A percentile compares a stretch with the other conserved stretches of the same genome.
Conservation (phyloP, 23 red algal species). For the Chondrus crispus region DNA sequence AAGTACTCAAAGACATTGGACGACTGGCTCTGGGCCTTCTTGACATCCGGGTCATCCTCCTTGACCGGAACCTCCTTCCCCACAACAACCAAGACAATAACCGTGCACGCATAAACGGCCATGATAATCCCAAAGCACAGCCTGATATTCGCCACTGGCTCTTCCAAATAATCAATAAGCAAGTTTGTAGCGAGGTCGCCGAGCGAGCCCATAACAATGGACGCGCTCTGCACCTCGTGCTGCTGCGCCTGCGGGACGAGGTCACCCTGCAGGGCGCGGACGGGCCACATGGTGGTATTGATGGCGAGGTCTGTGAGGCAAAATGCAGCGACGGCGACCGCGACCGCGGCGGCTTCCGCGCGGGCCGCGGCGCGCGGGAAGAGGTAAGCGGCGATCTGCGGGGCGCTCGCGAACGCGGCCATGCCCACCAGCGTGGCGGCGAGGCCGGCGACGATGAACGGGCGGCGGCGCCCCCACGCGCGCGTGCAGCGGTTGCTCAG, state of each 20-base stretch:
- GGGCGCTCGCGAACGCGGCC: conserved; percentile 44
- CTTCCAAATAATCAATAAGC: conserved; percentile 24
- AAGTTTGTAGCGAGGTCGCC: conserved; percentile 49
- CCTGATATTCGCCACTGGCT: conserved; percentile 45
- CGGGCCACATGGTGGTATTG: conserved; percentile 68
- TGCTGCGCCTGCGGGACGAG: conserved; percentile 38
- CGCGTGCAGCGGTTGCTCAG: conserved; percentile 51
- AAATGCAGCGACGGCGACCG: conserved; percentile 24
- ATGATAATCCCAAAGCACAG: neutral
- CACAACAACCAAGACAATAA: conserved; percentile 27
- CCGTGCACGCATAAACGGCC: conserved; percentile 5
- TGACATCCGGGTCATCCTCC: neutral
- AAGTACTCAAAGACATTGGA: conserved; percentile 25
- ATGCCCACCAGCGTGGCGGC: conserved; percentile 35
- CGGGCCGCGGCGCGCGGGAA: neutral
- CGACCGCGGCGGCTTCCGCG: neutral
- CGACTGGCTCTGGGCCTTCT: neutral
- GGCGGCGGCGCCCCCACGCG: conserved; percentile 63
- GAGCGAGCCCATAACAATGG: conserved; percentile 33
- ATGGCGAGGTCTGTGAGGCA: conserved; percentile 39
- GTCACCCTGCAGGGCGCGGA: conserved; percentile 60
- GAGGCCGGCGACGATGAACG: conserved; percentile 73
- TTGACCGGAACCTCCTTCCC: conserved; percentile 20
- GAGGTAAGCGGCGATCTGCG: neutral
- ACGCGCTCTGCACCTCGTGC: conserved; percentile 54